Percentiles rank a stretch among this genome's conserved stretches.
Conservation (phyloP, 768 basidiomycete species). For the Cantharellus anzutake region DNA sequence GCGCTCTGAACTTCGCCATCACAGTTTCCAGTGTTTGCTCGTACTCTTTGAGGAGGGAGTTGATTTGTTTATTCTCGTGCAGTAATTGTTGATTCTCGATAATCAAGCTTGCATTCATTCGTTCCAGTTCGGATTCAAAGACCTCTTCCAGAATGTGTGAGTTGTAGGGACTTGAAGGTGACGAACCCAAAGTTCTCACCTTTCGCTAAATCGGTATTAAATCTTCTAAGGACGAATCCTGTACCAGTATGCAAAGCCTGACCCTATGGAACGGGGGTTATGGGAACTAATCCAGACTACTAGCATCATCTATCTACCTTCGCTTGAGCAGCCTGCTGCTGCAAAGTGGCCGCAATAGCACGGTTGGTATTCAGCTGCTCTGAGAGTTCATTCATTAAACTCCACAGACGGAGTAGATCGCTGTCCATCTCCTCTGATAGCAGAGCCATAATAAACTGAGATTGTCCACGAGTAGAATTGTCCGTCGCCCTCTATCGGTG, state of each 20-base stretch:
- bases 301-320: slow-evolving; percentile 34
- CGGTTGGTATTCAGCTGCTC: slow-evolving; percentile 72
- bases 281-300: background rate
- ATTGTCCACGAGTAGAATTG: background rate
- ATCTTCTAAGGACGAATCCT: slow-evolving; percentile 63
- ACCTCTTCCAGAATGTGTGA: slow-evolving; percentile 33
- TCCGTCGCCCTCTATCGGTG: too few species aligned
- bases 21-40: slow-evolving; percentile 88
- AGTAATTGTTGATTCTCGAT: slow-evolving; percentile 85
- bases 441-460: background rate
- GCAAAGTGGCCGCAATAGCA: slow-evolving; percentile 46
- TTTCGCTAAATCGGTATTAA: slow-evolving; percentile 75
- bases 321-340: slow-evolving; percentile 46
- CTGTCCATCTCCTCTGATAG: slow-evolving; percentile 1
- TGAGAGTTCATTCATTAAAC: slow-evolving; percentile 61
- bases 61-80: slow-evolving; percentile 92
- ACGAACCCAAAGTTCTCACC: slow-evolving; percentile 24
- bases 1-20: slow-evolving; percentile 88
- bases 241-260: slow-evolving; percentile 53
- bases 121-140: slow-evolving; percentile 85
- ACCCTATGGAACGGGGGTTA: slow-evolving; percentile 24
- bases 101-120: slow-evolving; percentile 70
- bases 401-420: slow-evolving; percentile 59
- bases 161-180: background rate
- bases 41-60: slow-evolving; percentile 78